Conservation (phyloP, 495 filamentous ascomycete genomes). For the Penicillium cosmopolitanum region DNA sequence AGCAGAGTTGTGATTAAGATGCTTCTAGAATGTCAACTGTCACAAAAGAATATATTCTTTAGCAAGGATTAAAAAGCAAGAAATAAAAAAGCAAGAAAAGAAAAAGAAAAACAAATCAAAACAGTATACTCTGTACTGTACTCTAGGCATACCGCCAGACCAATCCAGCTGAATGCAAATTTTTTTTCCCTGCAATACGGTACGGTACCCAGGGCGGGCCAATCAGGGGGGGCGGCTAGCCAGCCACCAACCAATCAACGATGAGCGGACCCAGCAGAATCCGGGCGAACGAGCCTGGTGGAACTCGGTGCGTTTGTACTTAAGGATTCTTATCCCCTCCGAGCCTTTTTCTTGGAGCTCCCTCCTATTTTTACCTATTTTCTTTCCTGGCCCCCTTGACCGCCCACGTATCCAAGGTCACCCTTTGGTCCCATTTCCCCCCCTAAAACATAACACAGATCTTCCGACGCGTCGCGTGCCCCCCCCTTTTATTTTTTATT, state of each 20-base stretch:
- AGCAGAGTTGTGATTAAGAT: too few species aligned
- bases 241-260: constrained; percentile 24
- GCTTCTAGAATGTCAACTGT: background rate
- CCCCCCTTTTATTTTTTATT: constrained; percentile 18
- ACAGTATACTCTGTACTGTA: background rate
- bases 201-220: constrained; percentile 20
- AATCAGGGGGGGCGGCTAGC: constrained; percentile 30
- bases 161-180: constrained; percentile 8
- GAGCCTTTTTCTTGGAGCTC: constrained; percentile 44
- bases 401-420: constrained; percentile 23
- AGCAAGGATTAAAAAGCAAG: background rate
- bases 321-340: constrained; percentile 56
- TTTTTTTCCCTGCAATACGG: constrained; percentile 16
- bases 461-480: constrained; percentile 37
- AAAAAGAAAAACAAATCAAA: background rate
- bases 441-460: constrained; percentile 15
- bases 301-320: constrained; percentile 54
- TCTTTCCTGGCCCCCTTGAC: constrained; percentile 5
- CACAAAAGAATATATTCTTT: background rate
- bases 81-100: background rate
- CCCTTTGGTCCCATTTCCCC: constrained; percentile 6
- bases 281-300: constrained; percentile 42
- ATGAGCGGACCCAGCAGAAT: constrained; percentile 40
- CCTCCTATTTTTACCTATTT: constrained; percentile 26
- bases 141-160: background rate